A percentile compares a stretch with the other conserved stretches of the same genome.
Conservation (phyloP, 2,329 filamentous ascomycete species). For the Mycosphaerella sp. region DNA sequence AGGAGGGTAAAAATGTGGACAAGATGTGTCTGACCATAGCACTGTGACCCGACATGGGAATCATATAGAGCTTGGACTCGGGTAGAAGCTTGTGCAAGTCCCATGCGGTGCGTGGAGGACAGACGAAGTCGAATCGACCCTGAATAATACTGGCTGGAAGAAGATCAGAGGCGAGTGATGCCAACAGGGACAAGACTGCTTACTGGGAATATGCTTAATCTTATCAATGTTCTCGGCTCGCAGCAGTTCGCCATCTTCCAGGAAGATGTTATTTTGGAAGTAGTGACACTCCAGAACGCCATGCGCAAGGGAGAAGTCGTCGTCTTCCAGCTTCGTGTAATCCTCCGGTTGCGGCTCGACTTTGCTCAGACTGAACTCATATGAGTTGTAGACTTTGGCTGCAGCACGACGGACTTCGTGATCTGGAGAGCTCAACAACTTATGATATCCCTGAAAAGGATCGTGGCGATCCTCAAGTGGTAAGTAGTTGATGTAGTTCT, state of each 20-base stretch:
- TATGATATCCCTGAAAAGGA: slow-evolving; percentile 6
- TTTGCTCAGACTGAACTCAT: slow-evolving; percentile 4
- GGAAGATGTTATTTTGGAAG: not conserved
- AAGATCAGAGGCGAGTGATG: not conserved
- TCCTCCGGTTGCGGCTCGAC: slow-evolving; percentile 2
- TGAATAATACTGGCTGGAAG: slow-evolving; percentile 13
- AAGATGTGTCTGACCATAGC: slow-evolving; percentile 6
- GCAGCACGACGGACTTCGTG: not conserved
- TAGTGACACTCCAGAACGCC: slow-evolving; percentile 10
- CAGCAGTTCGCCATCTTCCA: slow-evolving; percentile 4
- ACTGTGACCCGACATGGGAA: slow-evolving; percentile 15
- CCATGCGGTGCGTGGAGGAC: slow-evolving; percentile 13
- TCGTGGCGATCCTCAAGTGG: slow-evolving; percentile 4
- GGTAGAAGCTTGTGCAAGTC: slow-evolving; percentile 15
- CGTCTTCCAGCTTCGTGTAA: slow-evolving; percentile 11
- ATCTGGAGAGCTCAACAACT: slow-evolving; percentile 7
- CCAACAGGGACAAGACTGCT: not conserved
- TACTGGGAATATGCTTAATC: slow-evolving; percentile 16
- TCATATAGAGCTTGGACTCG: slow-evolving; percentile 13
- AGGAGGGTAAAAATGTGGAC: not conserved
- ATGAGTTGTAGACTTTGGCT: slow-evolving; percentile 14
- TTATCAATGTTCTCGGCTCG: slow-evolving; percentile 10
- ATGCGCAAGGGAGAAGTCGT: slow-evolving; percentile 10
- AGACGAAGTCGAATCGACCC: slow-evolving; percentile 15
- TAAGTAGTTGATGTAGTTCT: slow-evolving; percentile 5